These are phyloP conservation scores for Plasmodium gonderi DNA, from an alignment of 169 alveolate species.

Conservation along the genomic window DNA sequence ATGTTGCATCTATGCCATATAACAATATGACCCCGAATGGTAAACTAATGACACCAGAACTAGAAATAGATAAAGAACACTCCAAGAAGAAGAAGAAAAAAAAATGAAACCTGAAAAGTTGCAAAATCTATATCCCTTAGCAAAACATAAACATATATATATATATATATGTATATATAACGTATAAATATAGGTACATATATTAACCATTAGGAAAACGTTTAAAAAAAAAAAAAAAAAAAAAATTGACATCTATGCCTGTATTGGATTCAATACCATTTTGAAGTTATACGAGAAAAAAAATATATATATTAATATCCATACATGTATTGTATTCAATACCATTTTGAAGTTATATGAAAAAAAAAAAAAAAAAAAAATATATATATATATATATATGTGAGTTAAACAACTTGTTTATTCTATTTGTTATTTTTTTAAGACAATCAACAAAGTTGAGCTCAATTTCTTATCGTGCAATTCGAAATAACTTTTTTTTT, in stretches of 20 bases:
- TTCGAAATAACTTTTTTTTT: no score
- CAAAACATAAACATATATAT: background rate
- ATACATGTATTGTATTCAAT: background rate
- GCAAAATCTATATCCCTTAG: background rate
- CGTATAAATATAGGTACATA: background rate
- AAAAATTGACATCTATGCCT: background rate
- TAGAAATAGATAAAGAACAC: background rate
- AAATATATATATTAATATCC: background rate
- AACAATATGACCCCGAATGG: background rate
- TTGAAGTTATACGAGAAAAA: background rate
- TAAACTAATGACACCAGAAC: background rate
- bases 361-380: background rate
- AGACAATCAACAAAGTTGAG: no score
- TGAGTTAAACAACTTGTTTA: no score
- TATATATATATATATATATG: background rate
- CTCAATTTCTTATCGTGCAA: no score
- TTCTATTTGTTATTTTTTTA: no score
- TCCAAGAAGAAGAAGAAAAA: background rate
- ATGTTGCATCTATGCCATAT: background rate
- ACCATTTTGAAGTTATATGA: background rate
- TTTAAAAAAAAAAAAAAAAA: no score
- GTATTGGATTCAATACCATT: background rate
- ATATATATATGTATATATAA: background rate
- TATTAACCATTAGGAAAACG: no score
- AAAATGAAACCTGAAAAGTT: background rate